These are phyloP conservation scores for Mallotus repandus DNA, from an alignment of 441 rosid species.

Conservation along the genomic window DNA sequence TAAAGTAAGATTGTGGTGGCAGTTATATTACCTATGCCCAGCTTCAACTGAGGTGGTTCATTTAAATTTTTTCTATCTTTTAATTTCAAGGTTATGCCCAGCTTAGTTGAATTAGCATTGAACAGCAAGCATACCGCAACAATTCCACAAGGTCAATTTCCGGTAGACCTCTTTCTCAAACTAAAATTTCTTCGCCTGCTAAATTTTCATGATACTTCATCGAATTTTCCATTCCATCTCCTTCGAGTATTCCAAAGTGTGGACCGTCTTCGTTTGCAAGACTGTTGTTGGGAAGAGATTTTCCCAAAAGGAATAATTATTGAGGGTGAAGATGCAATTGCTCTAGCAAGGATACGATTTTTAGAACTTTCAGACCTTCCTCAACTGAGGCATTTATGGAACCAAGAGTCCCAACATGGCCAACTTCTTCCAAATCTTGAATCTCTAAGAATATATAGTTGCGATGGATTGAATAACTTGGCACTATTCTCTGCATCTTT, in stretches of 20 bases:
- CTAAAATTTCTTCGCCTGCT: slow-evolving; percentile 10
- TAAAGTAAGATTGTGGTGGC: too few relatives aligned
- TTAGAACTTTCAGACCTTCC: accelerated
- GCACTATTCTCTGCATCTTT: slow-evolving; percentile 6
- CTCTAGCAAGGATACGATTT: not conserved
- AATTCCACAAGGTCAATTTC: slow-evolving; percentile 11
- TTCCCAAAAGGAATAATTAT: slow-evolving; percentile 5
- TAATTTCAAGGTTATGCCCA: slow-evolving; percentile 9
- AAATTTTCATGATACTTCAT: slow-evolving; percentile 14
- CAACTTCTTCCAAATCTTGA: not conserved
- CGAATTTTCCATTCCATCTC: slow-evolving; percentile 21
- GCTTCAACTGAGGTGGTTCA: not conserved
- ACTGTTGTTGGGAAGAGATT: slow-evolving; percentile 13
- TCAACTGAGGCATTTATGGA: not conserved
- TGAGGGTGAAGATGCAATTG: not conserved
- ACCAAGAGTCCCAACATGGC: not conserved
- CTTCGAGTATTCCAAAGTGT: slow-evolving; percentile 20
- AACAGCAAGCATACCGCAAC: slow-evolving; percentile 7
- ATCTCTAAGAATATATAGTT: accelerated
- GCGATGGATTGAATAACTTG: not conserved
- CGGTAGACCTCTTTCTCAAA: slow-evolving; percentile 8
- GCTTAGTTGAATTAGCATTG: slow-evolving; percentile 22
- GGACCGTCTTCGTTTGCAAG: slow-evolving; percentile 8
- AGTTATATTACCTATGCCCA: too few relatives aligned
- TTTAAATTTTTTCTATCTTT: not conserved